phyloP scores from a whole-genome alignment of 805 yeast genomes.

The Kodamaea fukazawae region DNA sequence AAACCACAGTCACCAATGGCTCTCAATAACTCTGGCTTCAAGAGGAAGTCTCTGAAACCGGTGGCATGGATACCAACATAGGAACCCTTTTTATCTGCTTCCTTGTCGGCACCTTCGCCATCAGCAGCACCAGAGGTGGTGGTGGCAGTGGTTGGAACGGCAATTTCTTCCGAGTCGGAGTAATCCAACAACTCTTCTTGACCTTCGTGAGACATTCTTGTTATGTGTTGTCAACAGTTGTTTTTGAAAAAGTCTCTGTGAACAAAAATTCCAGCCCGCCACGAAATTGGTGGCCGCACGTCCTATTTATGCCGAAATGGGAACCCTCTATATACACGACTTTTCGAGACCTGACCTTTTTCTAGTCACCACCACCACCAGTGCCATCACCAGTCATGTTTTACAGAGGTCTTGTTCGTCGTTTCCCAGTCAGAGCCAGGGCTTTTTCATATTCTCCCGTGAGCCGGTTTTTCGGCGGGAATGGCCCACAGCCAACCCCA shows the following conservation, averaged over 20 bases:
- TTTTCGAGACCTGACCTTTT: too few species aligned
- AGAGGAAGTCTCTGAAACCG: slow-evolving; percentile 94
- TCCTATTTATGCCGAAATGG: too few species aligned
- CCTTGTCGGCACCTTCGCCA: slow-evolving; percentile 52
- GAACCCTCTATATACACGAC: too few species aligned
- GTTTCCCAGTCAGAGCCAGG: neutral
- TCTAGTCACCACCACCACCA: too few species aligned
- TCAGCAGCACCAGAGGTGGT: slow-evolving; percentile 41
- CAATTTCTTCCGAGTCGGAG: slow-evolving; percentile 96
- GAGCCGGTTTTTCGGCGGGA: slow-evolving; percentile 1
- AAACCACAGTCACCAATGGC: slow-evolving; percentile 99
- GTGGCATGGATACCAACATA: slow-evolving; percentile 98
- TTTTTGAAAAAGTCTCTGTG: slow-evolving; percentile 5
- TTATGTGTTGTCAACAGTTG: slow-evolving; percentile 6
- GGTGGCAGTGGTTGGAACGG: slow-evolving; percentile 53
- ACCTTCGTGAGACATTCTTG: slow-evolving; percentile 83
- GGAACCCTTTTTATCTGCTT: slow-evolving; percentile 87
- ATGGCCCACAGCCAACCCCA: slow-evolving; percentile 2
- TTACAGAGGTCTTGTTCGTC: neutral
- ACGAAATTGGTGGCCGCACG: too few species aligned
- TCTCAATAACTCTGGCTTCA: slow-evolving; percentile 94
- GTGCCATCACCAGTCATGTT: neutral
- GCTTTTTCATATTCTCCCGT: neutral
- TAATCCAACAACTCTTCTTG: slow-evolving; percentile 99
- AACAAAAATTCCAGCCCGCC: too few species aligned